Conservation (phyloP, 805 yeast genomes). For the Debaryomyces prosopidis region DNA sequence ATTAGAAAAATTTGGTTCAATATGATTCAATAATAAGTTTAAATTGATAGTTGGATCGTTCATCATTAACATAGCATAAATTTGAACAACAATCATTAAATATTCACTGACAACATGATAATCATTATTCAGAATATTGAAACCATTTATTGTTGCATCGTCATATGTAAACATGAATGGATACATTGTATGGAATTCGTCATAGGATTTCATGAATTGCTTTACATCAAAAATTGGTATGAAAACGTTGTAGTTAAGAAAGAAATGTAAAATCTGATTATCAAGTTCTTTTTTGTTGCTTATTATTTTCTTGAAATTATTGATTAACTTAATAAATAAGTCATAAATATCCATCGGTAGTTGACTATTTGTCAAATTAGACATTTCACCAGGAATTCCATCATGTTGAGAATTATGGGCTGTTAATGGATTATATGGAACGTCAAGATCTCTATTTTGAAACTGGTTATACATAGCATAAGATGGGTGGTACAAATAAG, state of each 20-base stretch:
- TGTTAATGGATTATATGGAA: constrained; percentile 42
- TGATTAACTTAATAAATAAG: constrained; percentile 43
- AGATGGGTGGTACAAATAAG: constrained; percentile 43
- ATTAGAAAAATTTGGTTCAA: constrained; percentile 29
- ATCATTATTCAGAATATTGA: constrained; percentile 48
- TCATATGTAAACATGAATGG: constrained; percentile 49
- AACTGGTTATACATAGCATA: constrained; percentile 35
- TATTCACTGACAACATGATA: constrained; percentile 42
- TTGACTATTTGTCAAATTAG: constrained; percentile 16
- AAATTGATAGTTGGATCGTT: constrained; percentile 48
- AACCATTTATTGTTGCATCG: constrained; percentile 47
- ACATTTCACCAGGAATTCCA: constrained; percentile 3
- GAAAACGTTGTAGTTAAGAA: constrained; percentile 52
- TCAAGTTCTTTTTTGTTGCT: constrained; percentile 42
- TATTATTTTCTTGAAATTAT: constrained; percentile 43
- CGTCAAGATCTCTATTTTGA: constrained; percentile 36
- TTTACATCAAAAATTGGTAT: constrained; percentile 57
- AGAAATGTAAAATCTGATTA: constrained; percentile 48
- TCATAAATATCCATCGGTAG: constrained; percentile 44
- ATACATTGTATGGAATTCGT: constrained; percentile 47
- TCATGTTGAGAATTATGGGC: constrained; percentile 21
- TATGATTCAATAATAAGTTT: constrained; percentile 39
- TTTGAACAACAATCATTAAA: constrained; percentile 46
- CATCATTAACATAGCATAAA: constrained; percentile 54
- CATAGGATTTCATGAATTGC: constrained; percentile 52